Evolutionary conservation across 345 rosid genomes (phyloP).

Genomic region (Brassica carinata): DNA sequence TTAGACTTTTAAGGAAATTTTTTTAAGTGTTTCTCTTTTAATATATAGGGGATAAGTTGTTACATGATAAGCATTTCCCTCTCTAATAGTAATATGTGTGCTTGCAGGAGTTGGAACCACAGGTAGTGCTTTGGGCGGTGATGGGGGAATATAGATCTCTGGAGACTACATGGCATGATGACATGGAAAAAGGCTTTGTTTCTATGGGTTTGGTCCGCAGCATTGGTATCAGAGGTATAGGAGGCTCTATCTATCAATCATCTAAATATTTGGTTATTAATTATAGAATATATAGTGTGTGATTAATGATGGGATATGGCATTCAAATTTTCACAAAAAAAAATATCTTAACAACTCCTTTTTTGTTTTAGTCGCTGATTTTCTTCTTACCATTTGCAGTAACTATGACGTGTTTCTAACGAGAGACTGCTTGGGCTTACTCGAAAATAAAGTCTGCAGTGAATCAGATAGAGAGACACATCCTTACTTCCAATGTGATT

Average conservation of each 20-base stretch:
- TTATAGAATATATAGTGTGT: not conserved
- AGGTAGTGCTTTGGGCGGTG: constrained; percentile 69
- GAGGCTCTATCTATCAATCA: not conserved
- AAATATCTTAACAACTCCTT: not conserved
- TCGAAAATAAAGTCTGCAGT: constrained; percentile 91
- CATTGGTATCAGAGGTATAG: constrained; percentile 53
- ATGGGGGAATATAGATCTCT: constrained; percentile 75
- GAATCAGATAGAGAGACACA: constrained; percentile 90
- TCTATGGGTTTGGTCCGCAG: constrained; percentile 83
- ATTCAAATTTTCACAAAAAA: not conserved
- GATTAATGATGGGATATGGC: not conserved
- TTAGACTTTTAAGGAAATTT: too few relatives aligned
- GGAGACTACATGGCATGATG: constrained; percentile 82
- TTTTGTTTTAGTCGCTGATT: not conserved
- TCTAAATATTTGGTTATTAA: not conserved
- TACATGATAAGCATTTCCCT: not conserved
- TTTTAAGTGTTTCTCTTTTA: too few relatives aligned
- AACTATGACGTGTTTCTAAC: constrained; percentile 56
- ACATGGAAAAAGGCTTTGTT: constrained; percentile 81
- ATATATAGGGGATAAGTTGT: not conserved
- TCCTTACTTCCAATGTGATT: constrained; percentile 79
- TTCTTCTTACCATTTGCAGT: constrained; percentile 47
- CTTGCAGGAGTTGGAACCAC: constrained; percentile 70
- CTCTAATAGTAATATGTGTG: not conserved
- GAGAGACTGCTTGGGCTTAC: constrained; percentile 77